Evolutionary conservation across 2,329 filamentous ascomycete species (phyloP).

Genomic region (Cladosporium sp.): DNA sequence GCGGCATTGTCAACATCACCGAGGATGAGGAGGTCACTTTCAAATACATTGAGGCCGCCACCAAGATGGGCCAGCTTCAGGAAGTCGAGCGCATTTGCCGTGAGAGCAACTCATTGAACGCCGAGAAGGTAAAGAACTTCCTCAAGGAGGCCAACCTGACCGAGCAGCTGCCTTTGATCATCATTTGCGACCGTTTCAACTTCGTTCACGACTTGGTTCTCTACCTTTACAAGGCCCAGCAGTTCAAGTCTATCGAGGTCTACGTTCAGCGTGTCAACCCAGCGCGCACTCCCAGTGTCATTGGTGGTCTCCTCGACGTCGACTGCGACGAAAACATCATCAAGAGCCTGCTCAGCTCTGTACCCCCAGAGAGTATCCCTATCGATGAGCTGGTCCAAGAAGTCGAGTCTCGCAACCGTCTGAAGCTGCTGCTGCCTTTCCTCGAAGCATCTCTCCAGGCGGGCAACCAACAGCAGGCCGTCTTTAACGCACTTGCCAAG

Average conservation of each 20-base stretch:
- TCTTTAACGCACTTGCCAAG: constrained; percentile 96
- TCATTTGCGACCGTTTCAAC: constrained; percentile 99
- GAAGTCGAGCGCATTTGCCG: constrained; percentile 97
- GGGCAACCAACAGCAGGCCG: constrained; percentile 93
- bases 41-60: constrained; percentile 98
- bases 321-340: constrained; percentile 97
- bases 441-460: constrained; percentile 85
- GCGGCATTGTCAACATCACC: constrained; percentile 94
- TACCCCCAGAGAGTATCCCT: constrained; percentile 80
- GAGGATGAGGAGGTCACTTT: constrained; percentile 95
- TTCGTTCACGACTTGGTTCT: constrained; percentile 96
- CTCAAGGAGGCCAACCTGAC: constrained; percentile 90
- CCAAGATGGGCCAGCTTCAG: constrained; percentile 86
- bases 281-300: constrained; percentile 81
- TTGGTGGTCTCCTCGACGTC: constrained; percentile 91
- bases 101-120: constrained; percentile 82
- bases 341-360: constrained; percentile 82
- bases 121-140: constrained; percentile 99
- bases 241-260: constrained; percentile 97
- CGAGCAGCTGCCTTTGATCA: constrained; percentile 94
- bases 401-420: constrained; percentile 91
- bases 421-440: constrained; percentile 95
- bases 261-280: constrained; percentile 98
- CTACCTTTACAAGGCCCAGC: constrained; percentile 97
- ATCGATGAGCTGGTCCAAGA: constrained; percentile 93